Conservation (phyloP, 139 green algal species). For the Penium margaritaceum region DNA sequence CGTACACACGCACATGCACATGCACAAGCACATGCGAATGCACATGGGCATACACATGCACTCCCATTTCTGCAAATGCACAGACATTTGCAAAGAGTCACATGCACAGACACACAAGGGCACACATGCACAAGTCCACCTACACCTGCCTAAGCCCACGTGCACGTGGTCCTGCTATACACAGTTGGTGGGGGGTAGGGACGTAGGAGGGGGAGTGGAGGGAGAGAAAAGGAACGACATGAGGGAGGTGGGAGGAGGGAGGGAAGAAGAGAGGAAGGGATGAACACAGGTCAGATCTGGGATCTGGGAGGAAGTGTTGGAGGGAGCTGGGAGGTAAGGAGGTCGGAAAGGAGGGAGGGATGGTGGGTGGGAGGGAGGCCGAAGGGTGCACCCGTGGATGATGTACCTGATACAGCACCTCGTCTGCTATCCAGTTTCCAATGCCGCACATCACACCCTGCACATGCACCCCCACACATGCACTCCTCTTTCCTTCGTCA, state of each 20-base stretch:
- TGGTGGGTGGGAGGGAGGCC: not conserved
- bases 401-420: slow-evolving; percentile 69
- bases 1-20: too few relatives aligned
- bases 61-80: too few relatives aligned
- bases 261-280: not conserved
- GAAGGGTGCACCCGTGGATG: slow-evolving; percentile 47
- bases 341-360: slow-evolving; percentile 1
- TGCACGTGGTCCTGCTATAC: too few relatives aligned
- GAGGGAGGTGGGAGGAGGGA: not conserved
- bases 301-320: not conserved
- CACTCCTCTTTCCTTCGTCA: too few relatives aligned
- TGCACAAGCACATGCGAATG: too few relatives aligned
- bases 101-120: too few relatives aligned
- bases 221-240: not conserved
- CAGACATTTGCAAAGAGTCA: too few relatives aligned
- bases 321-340: not conserved
- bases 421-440: slow-evolving; percentile 88
- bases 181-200: too few relatives aligned
- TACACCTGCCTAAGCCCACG: too few relatives aligned
- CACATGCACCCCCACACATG: slow-evolving; percentile 1
- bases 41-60: too few relatives aligned
- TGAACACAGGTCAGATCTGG: not conserved
- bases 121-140: too few relatives aligned
- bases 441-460: slow-evolving; percentile 65
- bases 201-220: too few relatives aligned